These are phyloP conservation scores for Lactarius deliciosus DNA, from an alignment of 768 basidiomycete genomes.

Conservation along the genomic window DNA sequence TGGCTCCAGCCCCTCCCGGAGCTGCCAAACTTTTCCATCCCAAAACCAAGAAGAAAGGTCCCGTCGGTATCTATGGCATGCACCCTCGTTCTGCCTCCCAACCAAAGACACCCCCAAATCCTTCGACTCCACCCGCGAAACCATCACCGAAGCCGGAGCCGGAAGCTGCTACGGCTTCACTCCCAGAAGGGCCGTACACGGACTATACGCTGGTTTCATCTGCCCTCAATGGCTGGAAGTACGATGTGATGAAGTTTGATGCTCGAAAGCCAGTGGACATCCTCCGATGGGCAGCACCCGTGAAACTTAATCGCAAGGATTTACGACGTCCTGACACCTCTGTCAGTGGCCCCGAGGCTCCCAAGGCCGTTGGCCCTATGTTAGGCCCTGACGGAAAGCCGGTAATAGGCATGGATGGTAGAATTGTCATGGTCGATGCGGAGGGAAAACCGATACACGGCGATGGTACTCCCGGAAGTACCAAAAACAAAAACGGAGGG, in stretches of 20 bases:
- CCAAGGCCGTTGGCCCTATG: slow-evolving; percentile 66
- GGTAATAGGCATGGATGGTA: slow-evolving; percentile 74
- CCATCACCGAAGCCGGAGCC: slow-evolving; percentile 23
- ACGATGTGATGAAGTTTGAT: slow-evolving; percentile 92
- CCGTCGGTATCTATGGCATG: slow-evolving; percentile 20
- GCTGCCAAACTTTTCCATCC: slow-evolving; percentile 30
- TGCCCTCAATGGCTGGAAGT: slow-evolving; percentile 82
- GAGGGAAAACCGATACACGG: slow-evolving; percentile 69
- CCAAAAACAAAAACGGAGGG: slow-evolving; percentile 38
- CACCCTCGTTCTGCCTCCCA: slow-evolving; percentile 20
- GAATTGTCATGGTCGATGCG: slow-evolving; percentile 76
- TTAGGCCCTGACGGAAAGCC: slow-evolving; percentile 81
- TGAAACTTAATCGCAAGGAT: slow-evolving; percentile 89
- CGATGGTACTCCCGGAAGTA: slow-evolving; percentile 42
- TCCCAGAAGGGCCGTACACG: slow-evolving; percentile 66
- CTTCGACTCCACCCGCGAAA: slow-evolving; percentile 23
- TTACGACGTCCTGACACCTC: slow-evolving; percentile 50
- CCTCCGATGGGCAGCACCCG: slow-evolving; percentile 64
- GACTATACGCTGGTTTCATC: slow-evolving; percentile 82
- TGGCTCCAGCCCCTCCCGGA: slow-evolving; percentile 25
- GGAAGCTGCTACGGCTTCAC: slow-evolving; percentile 28
- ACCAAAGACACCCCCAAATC: slow-evolving; percentile 19
- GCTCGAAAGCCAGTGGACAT: slow-evolving; percentile 71
- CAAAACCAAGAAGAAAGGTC: slow-evolving; percentile 27
- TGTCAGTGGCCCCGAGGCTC: slow-evolving; percentile 38